These are phyloP conservation scores for Suillus americanus DNA, from an alignment of 768 basidiomycete genomes.

Conservation along the genomic window DNA sequence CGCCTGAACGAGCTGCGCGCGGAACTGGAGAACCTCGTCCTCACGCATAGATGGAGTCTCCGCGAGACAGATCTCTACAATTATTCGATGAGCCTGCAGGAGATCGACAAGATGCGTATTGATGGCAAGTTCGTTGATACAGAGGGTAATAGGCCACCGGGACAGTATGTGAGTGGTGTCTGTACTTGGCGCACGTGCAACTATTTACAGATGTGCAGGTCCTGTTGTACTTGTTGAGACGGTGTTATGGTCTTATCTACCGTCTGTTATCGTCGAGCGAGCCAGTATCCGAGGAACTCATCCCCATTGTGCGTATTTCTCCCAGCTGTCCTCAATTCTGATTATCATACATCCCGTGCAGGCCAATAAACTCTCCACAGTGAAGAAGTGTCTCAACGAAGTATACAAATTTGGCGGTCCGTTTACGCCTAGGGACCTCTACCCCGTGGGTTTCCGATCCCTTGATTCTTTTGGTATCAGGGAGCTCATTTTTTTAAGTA, in stretches of 20 bases:
- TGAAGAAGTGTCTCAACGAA: slow-evolving; percentile 96
- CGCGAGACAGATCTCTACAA: slow-evolving; percentile 93
- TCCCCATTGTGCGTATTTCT: slow-evolving; percentile 75
- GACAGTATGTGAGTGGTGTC: slow-evolving; percentile 79
- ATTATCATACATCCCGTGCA: slow-evolving; percentile 27
- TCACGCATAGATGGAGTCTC: slow-evolving; percentile 97
- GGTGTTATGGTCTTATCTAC: slow-evolving; percentile 97
- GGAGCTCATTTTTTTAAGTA: slow-evolving; percentile 51
- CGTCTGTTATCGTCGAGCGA: slow-evolving; percentile 90
- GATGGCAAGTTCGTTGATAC: slow-evolving; percentile 97
- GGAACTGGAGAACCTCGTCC: slow-evolving; percentile 86
- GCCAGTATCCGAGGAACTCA: slow-evolving; percentile 96
- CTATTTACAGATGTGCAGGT: slow-evolving; percentile 50
- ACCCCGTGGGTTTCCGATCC: slow-evolving; percentile 64
- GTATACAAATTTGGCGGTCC: slow-evolving; percentile 94
- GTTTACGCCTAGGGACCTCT: slow-evolving; percentile 87
- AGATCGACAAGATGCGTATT: slow-evolving; percentile 96
- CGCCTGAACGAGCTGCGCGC: slow-evolving; percentile 81
- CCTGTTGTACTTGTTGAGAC: slow-evolving; percentile 84
- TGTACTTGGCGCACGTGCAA: neutral
- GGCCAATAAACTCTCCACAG: slow-evolving; percentile 96
- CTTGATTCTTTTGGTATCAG: slow-evolving; percentile 8
- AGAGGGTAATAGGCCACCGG: slow-evolving; percentile 87
- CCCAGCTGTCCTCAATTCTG: neutral
- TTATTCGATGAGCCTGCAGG: slow-evolving; percentile 89